Evolutionary conservation across 306 rosid species (phyloP).

Genomic region (Gastrolobium bilobum): DNA sequence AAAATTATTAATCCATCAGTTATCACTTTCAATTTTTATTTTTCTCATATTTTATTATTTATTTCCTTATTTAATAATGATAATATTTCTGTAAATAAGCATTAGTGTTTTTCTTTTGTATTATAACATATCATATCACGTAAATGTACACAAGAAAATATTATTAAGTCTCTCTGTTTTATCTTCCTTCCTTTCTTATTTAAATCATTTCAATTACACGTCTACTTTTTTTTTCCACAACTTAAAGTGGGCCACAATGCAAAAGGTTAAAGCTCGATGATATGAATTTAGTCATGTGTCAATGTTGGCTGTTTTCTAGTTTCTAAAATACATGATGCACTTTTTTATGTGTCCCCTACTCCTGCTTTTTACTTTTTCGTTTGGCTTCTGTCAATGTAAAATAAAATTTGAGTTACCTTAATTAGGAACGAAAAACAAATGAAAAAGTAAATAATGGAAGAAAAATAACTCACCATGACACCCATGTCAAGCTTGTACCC

Average conservation of each 20-base stretch:
- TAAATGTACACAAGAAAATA: too few species aligned
- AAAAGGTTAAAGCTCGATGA: not conserved
- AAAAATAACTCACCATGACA: constrained; percentile 54
- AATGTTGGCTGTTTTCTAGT: not conserved
- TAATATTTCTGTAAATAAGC: too few species aligned
- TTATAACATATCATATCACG: too few species aligned
- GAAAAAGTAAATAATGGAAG: not conserved
- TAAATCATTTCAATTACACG: too few species aligned
- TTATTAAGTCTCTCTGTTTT: too few species aligned
- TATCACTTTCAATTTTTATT: not conserved
- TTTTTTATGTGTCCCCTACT: too few species aligned
- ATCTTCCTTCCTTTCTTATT: too few species aligned
- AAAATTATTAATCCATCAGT: not conserved
- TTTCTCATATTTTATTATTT: not conserved
- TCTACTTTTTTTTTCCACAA: too few species aligned
- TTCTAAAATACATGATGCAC: too few species aligned
- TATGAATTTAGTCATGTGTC: not conserved
- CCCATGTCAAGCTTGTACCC: constrained; percentile 69
- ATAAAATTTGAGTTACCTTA: not conserved
- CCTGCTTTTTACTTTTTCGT: not conserved
- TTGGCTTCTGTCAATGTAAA: not conserved
- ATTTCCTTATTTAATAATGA: not conserved
- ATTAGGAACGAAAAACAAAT: not conserved
- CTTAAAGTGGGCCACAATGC: not conserved
- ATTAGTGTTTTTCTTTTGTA: too few species aligned